Conservation (phyloP, 305 asterid species). For the Fraxinus latifolia region DNA sequence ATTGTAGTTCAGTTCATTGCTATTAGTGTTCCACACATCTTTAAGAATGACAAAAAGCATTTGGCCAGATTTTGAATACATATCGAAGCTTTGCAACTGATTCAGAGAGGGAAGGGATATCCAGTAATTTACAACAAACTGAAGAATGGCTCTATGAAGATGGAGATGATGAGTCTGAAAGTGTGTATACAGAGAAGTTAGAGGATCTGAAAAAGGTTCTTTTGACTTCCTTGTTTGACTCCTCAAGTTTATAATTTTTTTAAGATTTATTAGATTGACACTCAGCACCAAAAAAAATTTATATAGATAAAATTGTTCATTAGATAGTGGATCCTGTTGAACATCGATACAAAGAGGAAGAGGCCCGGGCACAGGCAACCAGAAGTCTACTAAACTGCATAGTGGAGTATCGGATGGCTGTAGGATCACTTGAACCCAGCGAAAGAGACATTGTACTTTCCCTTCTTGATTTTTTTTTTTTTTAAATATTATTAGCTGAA, state of each 20-base stretch:
- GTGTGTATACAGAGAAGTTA: slow-evolving; percentile 59
- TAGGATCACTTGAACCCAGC: slow-evolving; percentile 50
- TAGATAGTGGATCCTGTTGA: slow-evolving; percentile 86
- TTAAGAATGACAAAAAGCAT: background rate
- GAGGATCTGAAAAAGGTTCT: slow-evolving; percentile 73
- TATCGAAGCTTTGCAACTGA: slow-evolving; percentile 83
- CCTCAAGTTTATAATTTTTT: slow-evolving; percentile 9
- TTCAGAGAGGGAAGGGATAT: slow-evolving; percentile 64
- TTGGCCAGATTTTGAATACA: slow-evolving; percentile 59
- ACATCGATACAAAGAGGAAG: slow-evolving; percentile 74
- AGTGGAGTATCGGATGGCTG: slow-evolving; percentile 61
- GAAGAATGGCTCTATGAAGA: slow-evolving; percentile 97
- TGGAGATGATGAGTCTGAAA: slow-evolving; percentile 87
- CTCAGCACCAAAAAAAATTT: background rate
- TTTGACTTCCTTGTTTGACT: slow-evolving; percentile 3
- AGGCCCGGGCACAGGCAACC: slow-evolving; percentile 62
- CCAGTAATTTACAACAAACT: slow-evolving; percentile 59
- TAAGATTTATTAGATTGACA: background rate
- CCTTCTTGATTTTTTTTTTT: slow-evolving; percentile 4
- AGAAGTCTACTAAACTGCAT: slow-evolving; percentile 54
- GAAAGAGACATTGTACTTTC: slow-evolving; percentile 65
- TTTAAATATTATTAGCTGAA: slow-evolving; percentile 1
- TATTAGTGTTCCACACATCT: background rate
- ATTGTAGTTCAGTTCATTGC: slow-evolving; percentile 4
- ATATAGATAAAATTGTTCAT: slow-evolving; percentile 8